Evolutionary conservation across 73 alveolate species (phyloP), one percentile per base, ranked within the genome.

Genomic region (Symbiodinium pilosum): DNA sequence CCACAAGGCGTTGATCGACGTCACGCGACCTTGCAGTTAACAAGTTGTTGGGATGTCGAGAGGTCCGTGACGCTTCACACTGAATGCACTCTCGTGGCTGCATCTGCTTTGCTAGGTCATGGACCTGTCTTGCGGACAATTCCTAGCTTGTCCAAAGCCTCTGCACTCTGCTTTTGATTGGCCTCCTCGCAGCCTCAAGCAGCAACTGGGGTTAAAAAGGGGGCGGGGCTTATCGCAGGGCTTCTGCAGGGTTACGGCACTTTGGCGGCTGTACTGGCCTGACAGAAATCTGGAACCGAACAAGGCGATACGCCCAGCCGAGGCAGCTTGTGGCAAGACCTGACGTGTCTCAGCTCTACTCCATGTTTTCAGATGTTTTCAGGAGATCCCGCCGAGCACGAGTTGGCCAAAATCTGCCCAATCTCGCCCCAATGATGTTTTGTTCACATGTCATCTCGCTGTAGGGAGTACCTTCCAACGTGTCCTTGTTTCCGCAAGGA

Each of bases 211-310:
- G 28, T 52, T 52, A 20, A 52, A 12, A 12, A n/a, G n/a, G 9
- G 9, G 28, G 9, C 69, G 28, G 69, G 69, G 69, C 20, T 52
- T 52, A 12, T 9, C 69, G 69, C 69, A 20, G 69, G 69, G 69
- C 20, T 52, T 52, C 28, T 12, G 69, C 20, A 9, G 9, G n/a
- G n/a, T n/a, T n/a, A n/a, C n/a, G n/a, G n/a, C n/a, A n/a, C n/a
- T n/a, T 75, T 21, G 1, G n/a, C 41, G 42, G 44, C 75, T 42
- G 92, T 18, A n/a, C 54, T 51, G 30, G 94, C 94, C 94, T 89
- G 95, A 87, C 16, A 89, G 95, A 42, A 89, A 64, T 71, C 87
- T 75, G 44, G 95, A 89, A n/a, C 95, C 95, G 43, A 89, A 89
- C 32, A 89, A 87, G 36, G 75, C 73, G 73, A 89, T 89, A 28